These are phyloP conservation scores for Geranomyces variabilis DNA, from an alignment of 192 early-diverging fungal genomes.

Conservation along the genomic window DNA sequence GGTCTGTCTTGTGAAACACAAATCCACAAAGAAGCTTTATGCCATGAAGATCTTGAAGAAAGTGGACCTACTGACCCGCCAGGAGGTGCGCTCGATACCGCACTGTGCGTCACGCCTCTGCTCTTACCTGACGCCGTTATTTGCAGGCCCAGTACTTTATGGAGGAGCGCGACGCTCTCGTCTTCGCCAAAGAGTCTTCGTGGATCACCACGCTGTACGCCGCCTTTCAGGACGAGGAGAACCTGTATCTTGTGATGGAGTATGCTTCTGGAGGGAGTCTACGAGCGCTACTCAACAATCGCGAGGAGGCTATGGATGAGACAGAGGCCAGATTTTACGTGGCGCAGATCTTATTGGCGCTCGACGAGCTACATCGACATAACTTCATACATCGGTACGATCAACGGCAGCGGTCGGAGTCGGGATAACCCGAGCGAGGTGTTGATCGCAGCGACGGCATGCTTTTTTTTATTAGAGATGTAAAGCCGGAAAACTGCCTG, in stretches of 20 bases:
- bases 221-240: slow-evolving; percentile 62
- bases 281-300: slow-evolving; percentile 63
- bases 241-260: slow-evolving; percentile 64
- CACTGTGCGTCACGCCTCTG: background rate
- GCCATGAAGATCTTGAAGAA: slow-evolving; percentile 84
- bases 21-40: slow-evolving; percentile 69
- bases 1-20: slow-evolving; percentile 81
- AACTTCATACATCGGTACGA: slow-evolving; percentile 72
- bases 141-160: slow-evolving; percentile 85
- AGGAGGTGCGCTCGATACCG: slow-evolving; percentile 61
- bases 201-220: slow-evolving; percentile 61
- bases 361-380: slow-evolving; percentile 72
- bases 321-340: slow-evolving; percentile 77
- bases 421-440: background rate
- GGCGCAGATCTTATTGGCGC: slow-evolving; percentile 71
- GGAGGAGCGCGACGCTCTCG: slow-evolving; percentile 80
- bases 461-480: slow-evolving; percentile 56
- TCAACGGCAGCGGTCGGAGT: background rate
- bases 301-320: slow-evolving; percentile 54
- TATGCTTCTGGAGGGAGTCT: slow-evolving; percentile 71
- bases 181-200: slow-evolving; percentile 53
- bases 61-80: slow-evolving; percentile 67
- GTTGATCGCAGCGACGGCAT: no score
- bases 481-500: slow-evolving; percentile 81
- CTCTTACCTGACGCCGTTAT: slow-evolving; percentile 1